Evolutionary conservation across 1,284 basidiomycete species (phyloP).

Genomic region (Irpex lacteus): DNA sequence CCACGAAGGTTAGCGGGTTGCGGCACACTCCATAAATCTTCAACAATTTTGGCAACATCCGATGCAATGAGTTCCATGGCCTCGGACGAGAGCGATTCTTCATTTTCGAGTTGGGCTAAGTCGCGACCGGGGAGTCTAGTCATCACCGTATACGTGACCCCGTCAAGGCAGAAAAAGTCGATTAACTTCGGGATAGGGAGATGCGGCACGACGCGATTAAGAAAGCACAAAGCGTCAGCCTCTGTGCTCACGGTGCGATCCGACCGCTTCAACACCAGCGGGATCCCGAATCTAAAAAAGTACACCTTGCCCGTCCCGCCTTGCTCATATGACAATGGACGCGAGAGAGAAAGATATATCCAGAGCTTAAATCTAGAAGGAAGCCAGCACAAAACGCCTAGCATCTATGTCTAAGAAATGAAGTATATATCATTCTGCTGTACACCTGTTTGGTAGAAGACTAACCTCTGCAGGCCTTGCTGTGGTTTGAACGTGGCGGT

Average conservation of each 20-base stretch:
- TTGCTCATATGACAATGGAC: background rate
- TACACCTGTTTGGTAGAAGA: background rate
- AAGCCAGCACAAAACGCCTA: background rate
- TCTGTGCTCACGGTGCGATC: conserved; percentile 19
- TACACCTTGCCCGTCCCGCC: background rate
- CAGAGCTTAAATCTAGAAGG: background rate
- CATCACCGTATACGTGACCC: conserved; percentile 22
- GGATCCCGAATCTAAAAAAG: conserved; percentile 21
- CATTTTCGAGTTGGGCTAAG: conserved; percentile 6
- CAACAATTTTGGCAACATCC: conserved; percentile 16
- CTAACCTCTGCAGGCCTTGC: background rate
- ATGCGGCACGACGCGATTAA: conserved; percentile 14
- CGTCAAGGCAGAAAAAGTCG: conserved; percentile 14
- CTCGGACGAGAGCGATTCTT: background rate
- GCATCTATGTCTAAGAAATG: background rate
- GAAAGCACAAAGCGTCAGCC: conserved; percentile 19
- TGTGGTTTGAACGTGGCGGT: background rate
- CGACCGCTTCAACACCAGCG: conserved; percentile 18
- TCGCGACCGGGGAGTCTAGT: conserved; percentile 18
- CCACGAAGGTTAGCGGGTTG: conserved; percentile 16
- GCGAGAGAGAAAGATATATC: background rate
- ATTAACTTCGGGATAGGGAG: conserved; percentile 22
- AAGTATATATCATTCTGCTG: background rate
- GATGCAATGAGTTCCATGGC: conserved; percentile 9
- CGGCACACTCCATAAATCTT: conserved; percentile 15